Evolutionary conservation across 371 early-diverging fungal genomes (phyloP), one percentile per base, ranked within the genome.

Genomic region (Mucor racemosus): DNA sequence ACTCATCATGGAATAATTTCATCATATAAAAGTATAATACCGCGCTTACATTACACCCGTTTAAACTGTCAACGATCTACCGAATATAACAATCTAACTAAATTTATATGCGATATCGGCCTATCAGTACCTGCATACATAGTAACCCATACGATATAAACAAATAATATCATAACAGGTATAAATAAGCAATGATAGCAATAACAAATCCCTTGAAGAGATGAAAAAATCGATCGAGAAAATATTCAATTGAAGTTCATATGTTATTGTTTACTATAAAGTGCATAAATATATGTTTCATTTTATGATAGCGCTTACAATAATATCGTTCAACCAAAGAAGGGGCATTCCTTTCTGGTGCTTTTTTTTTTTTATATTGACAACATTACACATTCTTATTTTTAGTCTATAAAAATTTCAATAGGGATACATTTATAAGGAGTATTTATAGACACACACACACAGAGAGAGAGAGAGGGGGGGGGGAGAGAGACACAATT

Each of bases 131-230:
- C 26, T 50, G 50, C 50, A 50, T 50, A 8, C 13, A 26, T 21
- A 38, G 4, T 38, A 38, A 38, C 11, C 7, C 5, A 38, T 4
- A 38, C 38, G 38, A 38, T 38, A 11, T 38, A 38, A 38, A 50
- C 50, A 50, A 50, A 21, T 21, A 50, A 11, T 50, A 50, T 26
- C 26, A 50, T 50, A 50, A 21, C 11, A 38, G 38, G 50, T 50
- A 50, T 50, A 21, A 11, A 50, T 11, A 26, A 21, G 7, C 35
- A 34, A 35, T 55, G n/a, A 11, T 34, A 55, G 15, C 35, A 55
- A 55, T n/a, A 55, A 55, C 56, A 55, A 55, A 55, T 55, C 56
- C 56, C 56, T 55, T 13, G 56, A 15, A 55, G 15, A 55, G 35
- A n/a, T 34, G 21, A 55, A 35, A 14, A 33, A 55, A 35, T 55